phyloP scores from a whole-genome alignment of 2,329 filamentous ascomycete species.

The Botrytis squamosa region DNA sequence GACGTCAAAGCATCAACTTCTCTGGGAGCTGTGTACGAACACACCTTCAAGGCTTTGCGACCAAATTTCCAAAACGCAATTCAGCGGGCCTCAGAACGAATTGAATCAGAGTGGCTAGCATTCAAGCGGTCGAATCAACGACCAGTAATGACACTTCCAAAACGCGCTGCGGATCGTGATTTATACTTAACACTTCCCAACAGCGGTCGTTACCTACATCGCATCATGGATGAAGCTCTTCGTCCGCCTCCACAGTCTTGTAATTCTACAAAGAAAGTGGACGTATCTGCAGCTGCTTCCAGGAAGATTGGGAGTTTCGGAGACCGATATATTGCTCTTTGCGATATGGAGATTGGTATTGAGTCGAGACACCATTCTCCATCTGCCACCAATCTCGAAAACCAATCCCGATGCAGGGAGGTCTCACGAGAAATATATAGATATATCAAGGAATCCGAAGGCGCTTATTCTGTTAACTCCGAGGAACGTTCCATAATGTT shows the following conservation, averaged over 20 bases:
- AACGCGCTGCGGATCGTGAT: slow-evolving; percentile 39
- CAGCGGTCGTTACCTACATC: slow-evolving; percentile 41
- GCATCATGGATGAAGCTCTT: slow-evolving; percentile 10
- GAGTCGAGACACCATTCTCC: slow-evolving; percentile 15
- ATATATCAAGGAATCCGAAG: slow-evolving; percentile 40
- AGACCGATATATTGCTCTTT: slow-evolving; percentile 31
- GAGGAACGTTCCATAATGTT: slow-evolving; percentile 53
- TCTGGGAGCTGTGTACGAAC: slow-evolving; percentile 30
- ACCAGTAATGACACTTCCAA: slow-evolving; percentile 44
- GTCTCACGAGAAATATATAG: slow-evolving; percentile 40
- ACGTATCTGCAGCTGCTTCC: slow-evolving; percentile 15
- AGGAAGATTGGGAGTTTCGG: slow-evolving; percentile 25
- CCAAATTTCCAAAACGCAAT: slow-evolving; percentile 38
- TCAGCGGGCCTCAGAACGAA: not conserved
- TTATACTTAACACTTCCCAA: slow-evolving; percentile 44
- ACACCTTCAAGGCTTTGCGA: slow-evolving; percentile 36
- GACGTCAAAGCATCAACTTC: slow-evolving; percentile 24
- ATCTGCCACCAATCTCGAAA: not conserved
- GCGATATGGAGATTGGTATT: slow-evolving; percentile 28
- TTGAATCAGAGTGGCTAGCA: slow-evolving; percentile 39
- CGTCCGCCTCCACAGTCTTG: not conserved
- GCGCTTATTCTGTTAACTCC: slow-evolving; percentile 45
- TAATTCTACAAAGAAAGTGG: not conserved
- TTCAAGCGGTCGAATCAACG: slow-evolving; percentile 44
- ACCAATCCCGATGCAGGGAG: slow-evolving; percentile 33